Conservation (phyloP, 1,139 yeast genomes). For the Blastobotrys ciferrii region DNA sequence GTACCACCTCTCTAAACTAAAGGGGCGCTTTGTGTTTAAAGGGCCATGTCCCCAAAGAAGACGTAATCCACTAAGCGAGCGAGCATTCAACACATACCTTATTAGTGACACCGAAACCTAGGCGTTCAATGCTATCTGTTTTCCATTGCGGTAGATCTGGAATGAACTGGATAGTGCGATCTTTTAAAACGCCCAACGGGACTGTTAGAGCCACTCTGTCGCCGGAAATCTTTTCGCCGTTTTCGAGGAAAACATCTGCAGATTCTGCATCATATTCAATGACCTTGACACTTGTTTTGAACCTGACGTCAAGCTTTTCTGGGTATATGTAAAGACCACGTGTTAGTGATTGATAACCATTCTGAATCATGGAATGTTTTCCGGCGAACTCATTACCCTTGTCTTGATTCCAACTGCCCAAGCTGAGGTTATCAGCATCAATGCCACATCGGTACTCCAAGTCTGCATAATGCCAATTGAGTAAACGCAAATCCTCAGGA, state of each 20-base stretch:
- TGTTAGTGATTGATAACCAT: constrained; percentile 39
- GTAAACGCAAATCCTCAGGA: constrained; percentile 37
- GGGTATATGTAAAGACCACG: constrained; percentile 43
- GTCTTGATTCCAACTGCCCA: constrained; percentile 45
- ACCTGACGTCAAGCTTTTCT: constrained; percentile 41
- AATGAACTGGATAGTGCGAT: constrained; percentile 40
- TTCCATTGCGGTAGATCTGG: constrained; percentile 47
- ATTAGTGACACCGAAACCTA: constrained; percentile 44
- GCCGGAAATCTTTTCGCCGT: constrained; percentile 42
- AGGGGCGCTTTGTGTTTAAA: too few relatives aligned
- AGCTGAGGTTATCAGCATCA: constrained; percentile 37
- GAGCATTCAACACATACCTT: constrained; percentile 34
- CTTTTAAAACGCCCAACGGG: constrained; percentile 44
- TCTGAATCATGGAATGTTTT: constrained; percentile 39
- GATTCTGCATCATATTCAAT: constrained; percentile 38
- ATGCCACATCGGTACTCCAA: constrained; percentile 43
- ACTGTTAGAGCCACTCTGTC: constrained; percentile 42
- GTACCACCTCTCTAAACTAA: too few relatives aligned
- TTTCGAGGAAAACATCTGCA: constrained; percentile 37
- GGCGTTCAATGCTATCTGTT: constrained; percentile 39
- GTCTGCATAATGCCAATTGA: constrained; percentile 45
- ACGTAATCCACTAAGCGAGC: too few relatives aligned
- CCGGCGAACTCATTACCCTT: constrained; percentile 44
- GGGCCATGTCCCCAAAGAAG: too few relatives aligned
- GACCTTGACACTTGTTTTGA: constrained; percentile 40